Base-by-base conservation (phyloP, 306 rosid genomes). In the Prunus mongolica region DNA sequence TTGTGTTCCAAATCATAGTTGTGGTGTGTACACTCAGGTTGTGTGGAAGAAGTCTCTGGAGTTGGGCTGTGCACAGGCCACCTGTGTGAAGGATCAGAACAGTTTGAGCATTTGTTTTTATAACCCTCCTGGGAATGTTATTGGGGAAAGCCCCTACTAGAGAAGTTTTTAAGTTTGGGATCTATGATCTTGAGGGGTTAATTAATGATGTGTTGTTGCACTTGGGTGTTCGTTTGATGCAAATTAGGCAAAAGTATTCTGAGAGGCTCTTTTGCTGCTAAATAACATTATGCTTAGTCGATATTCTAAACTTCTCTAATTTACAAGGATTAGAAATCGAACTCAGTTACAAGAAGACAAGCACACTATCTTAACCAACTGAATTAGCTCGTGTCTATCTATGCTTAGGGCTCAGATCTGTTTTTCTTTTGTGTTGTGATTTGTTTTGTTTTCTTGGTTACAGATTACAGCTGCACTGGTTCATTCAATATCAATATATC, bases 1-100 rank as follows among this genome's bases (percentile, higher is more conserved):
- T 27, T 93, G 98, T 79, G 81, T 44, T 22, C 27, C 67, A 19
- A 79, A 80, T 3, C 96, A 85, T 65, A 76, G 8, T 60, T 91
- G 98, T 19, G 98, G 97, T 0, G 94, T 90, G 14, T 93, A 90
- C 52, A 93, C 97, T 0, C 97, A 91, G 69, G 91, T 93, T 3
- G 98, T 93, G 72, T 93, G 98, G 97, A 83, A 80, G 82, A 90
- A 91, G 19, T 79, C 96, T 4, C 7, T 30, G 66, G 79, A 84
- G 65, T 3, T 93, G 51, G 96, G 98, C 0, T 93, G 98, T 20
- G 83, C 91, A 24, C 87, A 85, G 24, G 93, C 93, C 0, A 50
- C 80, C 2, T 93, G 98, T 72, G 80, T 30, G 50, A 87, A 88
- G 75, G 88, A 88, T 8, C 44, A 75, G 50, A 73, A 85, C 12